Evolutionary conservation across 2,329 filamentous ascomycete species (phyloP).

Genomic region (Ascosphaera apis): DNA sequence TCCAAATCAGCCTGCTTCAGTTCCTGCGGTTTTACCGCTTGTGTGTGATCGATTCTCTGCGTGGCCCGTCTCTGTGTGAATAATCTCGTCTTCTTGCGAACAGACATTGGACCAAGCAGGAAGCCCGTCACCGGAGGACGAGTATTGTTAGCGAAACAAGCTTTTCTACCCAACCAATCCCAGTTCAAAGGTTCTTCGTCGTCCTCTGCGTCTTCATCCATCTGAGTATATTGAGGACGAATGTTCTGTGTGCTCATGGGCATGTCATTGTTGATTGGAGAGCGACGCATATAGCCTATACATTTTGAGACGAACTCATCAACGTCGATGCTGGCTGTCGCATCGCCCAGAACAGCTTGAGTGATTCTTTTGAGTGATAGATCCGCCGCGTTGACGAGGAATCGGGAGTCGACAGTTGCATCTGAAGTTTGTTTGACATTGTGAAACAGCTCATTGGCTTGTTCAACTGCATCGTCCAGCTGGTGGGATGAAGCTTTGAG

Average conservation of each 20-base stretch:
- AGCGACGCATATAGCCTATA: slow-evolving; percentile 63
- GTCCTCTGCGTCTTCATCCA: slow-evolving; percentile 39
- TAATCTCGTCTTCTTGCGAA: slow-evolving; percentile 62
- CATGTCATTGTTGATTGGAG: slow-evolving; percentile 16
- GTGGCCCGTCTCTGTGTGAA: slow-evolving; percentile 46
- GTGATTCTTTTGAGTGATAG: slow-evolving; percentile 56
- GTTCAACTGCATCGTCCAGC: slow-evolving; percentile 40
- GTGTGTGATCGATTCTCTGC: slow-evolving; percentile 42
- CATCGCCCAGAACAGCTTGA: slow-evolving; percentile 48
- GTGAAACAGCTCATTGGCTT: slow-evolving; percentile 40
- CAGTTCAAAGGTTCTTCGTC: slow-evolving; percentile 65
- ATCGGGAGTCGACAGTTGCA: slow-evolving; percentile 70
- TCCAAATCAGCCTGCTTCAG: slow-evolving; percentile 51
- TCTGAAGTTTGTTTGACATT: slow-evolving; percentile 72
- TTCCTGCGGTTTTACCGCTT: slow-evolving; percentile 53
- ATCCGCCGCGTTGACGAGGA: slow-evolving; percentile 61
- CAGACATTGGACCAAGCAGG: slow-evolving; percentile 65
- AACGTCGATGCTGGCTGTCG: slow-evolving; percentile 55
- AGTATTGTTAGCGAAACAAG: slow-evolving; percentile 47
- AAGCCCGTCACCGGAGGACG: slow-evolving; percentile 64
- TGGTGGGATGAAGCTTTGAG: slow-evolving; percentile 41
- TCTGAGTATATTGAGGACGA: slow-evolving; percentile 23
- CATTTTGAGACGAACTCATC: slow-evolving; percentile 85
- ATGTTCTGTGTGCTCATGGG: slow-evolving; percentile 15
- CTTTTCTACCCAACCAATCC: slow-evolving; percentile 57